phyloP scores from a whole-genome alignment of 192 early-diverging fungal species.

The Phlyctochytrium planicorne region DNA sequence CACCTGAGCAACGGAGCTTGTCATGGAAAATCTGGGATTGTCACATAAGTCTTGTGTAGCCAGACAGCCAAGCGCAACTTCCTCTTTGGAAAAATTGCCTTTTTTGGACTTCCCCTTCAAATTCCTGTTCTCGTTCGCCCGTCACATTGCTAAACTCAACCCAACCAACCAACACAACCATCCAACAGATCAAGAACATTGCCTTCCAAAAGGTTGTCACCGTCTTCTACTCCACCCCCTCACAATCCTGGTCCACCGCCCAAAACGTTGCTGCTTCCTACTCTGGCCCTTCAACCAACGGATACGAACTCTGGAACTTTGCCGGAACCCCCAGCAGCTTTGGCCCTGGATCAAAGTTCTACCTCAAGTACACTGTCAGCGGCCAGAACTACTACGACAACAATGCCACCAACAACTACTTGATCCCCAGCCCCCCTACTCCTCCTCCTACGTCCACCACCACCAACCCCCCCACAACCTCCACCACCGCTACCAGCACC shows the following conservation, averaged over 20 bases:
- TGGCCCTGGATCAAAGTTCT: not conserved
- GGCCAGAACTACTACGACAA: constrained; percentile 11
- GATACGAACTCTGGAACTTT: not conserved
- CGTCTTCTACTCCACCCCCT: not conserved
- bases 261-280: not conserved
- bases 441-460: no score
- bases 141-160: no score
- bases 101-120: not conserved
- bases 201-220: not conserved
- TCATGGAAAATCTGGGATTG: no score
- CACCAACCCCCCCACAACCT: no score
- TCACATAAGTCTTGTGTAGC: no score
- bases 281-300: not conserved
- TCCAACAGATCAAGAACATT: not conserved
- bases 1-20: no score
- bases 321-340: not conserved
- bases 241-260: not conserved
- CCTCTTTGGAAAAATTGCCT: not conserved
- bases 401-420: not conserved
- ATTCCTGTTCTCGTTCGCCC: not conserved
- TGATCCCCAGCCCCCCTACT: not conserved
- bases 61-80: no score
- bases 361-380: not conserved
- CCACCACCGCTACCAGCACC: no score
- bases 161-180: no score